These are phyloP conservation scores for Rhizophagus clarus DNA, from an alignment of 192 early-diverging fungal genomes.

Conservation along the genomic window DNA sequence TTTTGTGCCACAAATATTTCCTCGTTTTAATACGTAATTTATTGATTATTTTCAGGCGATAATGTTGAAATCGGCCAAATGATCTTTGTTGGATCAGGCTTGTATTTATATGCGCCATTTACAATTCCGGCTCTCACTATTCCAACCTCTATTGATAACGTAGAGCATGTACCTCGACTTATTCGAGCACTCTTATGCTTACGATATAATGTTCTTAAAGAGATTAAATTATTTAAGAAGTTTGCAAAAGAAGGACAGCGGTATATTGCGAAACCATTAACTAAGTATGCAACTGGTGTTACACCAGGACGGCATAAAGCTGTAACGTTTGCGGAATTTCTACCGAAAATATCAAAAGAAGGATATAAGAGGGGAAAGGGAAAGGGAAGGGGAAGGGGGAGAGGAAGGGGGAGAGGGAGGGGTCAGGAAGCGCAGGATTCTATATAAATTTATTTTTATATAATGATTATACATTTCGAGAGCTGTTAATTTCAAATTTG, in stretches of 20 bases:
- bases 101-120: conserved; percentile 7
- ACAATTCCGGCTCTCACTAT: neutral
- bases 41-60: neutral
- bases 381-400: too few relatives aligned
- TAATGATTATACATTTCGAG: too few relatives aligned
- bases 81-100: neutral
- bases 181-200: conserved; percentile 4
- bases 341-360: conserved; percentile 10
- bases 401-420: neutral
- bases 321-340: conserved; percentile 8
- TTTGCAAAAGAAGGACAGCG: neutral
- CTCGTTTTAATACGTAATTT: neutral
- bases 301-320: conserved; percentile 1
- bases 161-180: conserved; percentile 3
- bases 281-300: conserved; percentile 11
- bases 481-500: too few relatives aligned
- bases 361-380: neutral
- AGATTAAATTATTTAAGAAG: neutral
- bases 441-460: too few relatives aligned
- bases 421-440: neutral
- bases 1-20: neutral
- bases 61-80: conserved; percentile 19
- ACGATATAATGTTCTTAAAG: conserved; percentile 5
- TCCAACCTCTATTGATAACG: neutral
- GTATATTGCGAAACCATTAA: neutral